Percentiles rank a stretch among this genome's conserved stretches.
phyloP scores from a whole-genome alignment of 140 eudicot species.

The Ambrosia hybrid region DNA sequence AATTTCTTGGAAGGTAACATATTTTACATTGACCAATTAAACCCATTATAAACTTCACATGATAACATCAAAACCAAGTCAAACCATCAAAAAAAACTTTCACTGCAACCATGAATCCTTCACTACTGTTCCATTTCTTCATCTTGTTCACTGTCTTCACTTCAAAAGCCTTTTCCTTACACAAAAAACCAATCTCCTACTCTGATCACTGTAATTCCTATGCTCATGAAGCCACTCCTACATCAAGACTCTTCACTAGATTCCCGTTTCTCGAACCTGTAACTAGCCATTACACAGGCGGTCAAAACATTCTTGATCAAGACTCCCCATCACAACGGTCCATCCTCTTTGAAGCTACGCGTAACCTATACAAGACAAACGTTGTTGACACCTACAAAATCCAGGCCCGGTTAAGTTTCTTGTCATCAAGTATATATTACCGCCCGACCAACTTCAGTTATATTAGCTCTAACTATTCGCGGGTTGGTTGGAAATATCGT shows the following conservation, averaged over 20 bases:
- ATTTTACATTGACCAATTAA: conserved; percentile 1
- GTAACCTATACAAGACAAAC: conserved; percentile 31
- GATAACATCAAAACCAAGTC: not conserved
- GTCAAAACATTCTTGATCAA: conserved; percentile 41
- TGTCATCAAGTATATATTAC: not conserved
- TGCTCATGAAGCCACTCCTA: conserved; percentile 51
- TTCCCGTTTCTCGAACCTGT: conserved; percentile 29
- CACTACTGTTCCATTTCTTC: conserved; percentile 15
- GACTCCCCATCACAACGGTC: conserved; percentile 10
- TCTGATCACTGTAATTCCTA: conserved; percentile 45
- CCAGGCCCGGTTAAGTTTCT: conserved; percentile 42
- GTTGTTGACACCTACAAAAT: conserved; percentile 41
- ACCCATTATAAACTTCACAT: not conserved
- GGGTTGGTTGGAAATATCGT: conserved; percentile 1
- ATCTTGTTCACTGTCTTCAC: conserved; percentile 23
- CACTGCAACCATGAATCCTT: conserved; percentile 35
- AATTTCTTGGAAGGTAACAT: conserved; percentile 24
- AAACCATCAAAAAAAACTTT: conserved; percentile 15
- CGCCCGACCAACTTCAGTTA: conserved; percentile 7
- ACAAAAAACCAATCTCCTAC: conserved; percentile 38
- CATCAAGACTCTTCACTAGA: conserved; percentile 12
- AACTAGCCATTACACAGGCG: conserved; percentile 47
- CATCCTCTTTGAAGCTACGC: conserved; percentile 33
- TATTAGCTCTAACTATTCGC: conserved; percentile 14
- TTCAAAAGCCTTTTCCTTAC: conserved; percentile 16